A percentile compares a stretch with the other conserved stretches of the same genome.
Evolutionary conservation across 176 grass and related monocot genomes (phyloP).

Genomic region (Aegilops sharonensis): DNA sequence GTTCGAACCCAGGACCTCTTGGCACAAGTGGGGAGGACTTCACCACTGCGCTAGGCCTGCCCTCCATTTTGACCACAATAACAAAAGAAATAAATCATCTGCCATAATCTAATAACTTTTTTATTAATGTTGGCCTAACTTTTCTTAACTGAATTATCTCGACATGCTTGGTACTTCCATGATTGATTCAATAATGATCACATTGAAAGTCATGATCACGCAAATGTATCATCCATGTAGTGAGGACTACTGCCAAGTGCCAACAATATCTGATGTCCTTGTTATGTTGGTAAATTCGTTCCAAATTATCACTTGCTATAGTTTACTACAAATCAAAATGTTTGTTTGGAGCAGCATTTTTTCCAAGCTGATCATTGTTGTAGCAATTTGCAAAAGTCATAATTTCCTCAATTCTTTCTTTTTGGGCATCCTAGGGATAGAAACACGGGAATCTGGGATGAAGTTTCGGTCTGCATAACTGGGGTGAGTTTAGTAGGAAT

Average conservation of each 20-base stretch:
- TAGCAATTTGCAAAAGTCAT: background rate
- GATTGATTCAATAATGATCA: background rate
- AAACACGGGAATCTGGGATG: constrained; percentile 99
- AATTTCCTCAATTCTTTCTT: background rate
- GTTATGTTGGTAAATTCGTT: background rate
- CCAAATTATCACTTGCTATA: background rate
- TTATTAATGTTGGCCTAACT: background rate
- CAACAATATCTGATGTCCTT: background rate
- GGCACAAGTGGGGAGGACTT: no score
- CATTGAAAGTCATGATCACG: background rate
- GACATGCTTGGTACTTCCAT: background rate
- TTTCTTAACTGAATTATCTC: background rate
- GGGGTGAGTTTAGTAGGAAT: constrained; percentile 58
- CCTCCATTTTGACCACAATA: background rate
- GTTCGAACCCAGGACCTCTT: no score
- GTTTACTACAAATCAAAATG: constrained; percentile 1
- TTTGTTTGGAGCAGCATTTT: background rate
- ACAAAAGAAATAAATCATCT: background rate
- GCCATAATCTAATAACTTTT: background rate
- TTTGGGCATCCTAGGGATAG: constrained; percentile 60
- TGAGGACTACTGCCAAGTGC: background rate
- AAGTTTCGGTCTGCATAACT: constrained; percentile 80
- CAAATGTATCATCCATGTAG: background rate
- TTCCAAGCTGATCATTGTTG: background rate
- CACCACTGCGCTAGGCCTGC: no score